phyloP scores from a whole-genome alignment of 805 yeast species.

The Teunomyces funiuensis region DNA sequence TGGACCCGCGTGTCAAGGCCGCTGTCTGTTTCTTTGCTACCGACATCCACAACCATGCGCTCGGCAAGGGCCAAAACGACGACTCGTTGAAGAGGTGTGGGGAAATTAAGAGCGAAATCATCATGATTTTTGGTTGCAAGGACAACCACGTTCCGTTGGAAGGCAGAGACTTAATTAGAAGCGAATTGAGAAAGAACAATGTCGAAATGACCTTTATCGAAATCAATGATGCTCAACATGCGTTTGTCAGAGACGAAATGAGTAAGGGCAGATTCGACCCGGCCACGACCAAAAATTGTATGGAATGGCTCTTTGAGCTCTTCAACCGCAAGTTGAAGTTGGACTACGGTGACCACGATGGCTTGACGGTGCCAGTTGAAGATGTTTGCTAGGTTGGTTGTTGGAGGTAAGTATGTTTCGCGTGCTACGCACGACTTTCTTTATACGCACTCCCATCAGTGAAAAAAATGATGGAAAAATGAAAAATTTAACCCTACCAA shows the following conservation, averaged over 20 bases:
- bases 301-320: constrained; percentile 67
- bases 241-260: constrained; percentile 74
- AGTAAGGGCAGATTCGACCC: constrained; percentile 83
- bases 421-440: constrained; percentile 6
- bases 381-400: constrained; percentile 54
- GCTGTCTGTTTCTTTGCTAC: constrained; percentile 79
- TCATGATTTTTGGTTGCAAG: constrained; percentile 73
- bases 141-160: constrained; percentile 79
- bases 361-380: constrained; percentile 50
- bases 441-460: constrained; percentile 7
- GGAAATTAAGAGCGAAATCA: constrained; percentile 59
- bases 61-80: constrained; percentile 64
- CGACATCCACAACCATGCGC: constrained; percentile 66
- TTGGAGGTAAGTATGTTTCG: not conserved
- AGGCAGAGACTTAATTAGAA: constrained; percentile 72
- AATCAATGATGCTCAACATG: constrained; percentile 78
- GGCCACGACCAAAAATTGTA: constrained; percentile 67
- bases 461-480: constrained; percentile 15
- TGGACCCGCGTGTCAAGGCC: constrained; percentile 64
- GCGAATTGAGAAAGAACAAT: constrained; percentile 53
- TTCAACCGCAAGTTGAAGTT: constrained; percentile 66
- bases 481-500: constrained; percentile 13
- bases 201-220: constrained; percentile 73
- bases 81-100: constrained; percentile 60
- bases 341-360: constrained; percentile 66